phyloP scores from a whole-genome alignment of 2,329 filamentous ascomycete species.

The Colletotrichum navitas region DNA sequence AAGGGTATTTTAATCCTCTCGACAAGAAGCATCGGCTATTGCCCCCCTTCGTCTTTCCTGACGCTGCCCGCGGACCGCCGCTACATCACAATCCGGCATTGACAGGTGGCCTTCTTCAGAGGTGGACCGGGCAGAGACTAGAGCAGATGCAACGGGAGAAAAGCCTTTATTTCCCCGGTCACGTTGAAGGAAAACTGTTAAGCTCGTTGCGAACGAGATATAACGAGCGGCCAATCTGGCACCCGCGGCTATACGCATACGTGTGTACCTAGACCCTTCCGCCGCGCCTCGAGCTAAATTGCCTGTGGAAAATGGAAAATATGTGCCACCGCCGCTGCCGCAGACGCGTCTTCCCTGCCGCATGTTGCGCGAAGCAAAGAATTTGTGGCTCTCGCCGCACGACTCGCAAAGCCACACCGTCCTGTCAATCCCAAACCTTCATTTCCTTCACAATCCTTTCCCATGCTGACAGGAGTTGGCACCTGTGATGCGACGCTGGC shows the following conservation, averaged over 20 bases:
- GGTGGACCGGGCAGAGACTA: background rate
- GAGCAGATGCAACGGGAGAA: conserved; percentile 13
- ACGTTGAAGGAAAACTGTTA: background rate
- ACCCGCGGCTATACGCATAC: conserved; percentile 10
- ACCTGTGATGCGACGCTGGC: conserved; percentile 21
- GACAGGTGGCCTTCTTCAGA: conserved; percentile 23
- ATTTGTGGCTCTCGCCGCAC: conserved; percentile 40
- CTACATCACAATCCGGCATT: conserved; percentile 23
- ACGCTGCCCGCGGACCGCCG: conserved; percentile 4
- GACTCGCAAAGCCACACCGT: conserved; percentile 35
- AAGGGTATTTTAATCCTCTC: conserved; percentile 29
- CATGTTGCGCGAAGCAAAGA: conserved; percentile 27
- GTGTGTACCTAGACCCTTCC: conserved; percentile 22
- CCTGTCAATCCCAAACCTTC: conserved; percentile 39
- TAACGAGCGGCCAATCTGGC: conserved; percentile 17
- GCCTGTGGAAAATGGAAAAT: conserved; percentile 18
- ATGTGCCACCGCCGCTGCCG: conserved; percentile 27
- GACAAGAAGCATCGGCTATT: conserved; percentile 14
- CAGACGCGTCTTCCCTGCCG: conserved; percentile 33
- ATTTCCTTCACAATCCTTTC: conserved; percentile 36
- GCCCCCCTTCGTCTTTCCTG: background rate
- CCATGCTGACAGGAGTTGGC: conserved; percentile 23
- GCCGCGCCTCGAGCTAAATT: conserved; percentile 37
- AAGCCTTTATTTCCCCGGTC: background rate
- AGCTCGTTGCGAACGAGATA: conserved; percentile 26